These are phyloP conservation scores for Lachancea thermotolerans DNA, from an alignment of 805 yeast species.

Conservation along the genomic window DNA sequence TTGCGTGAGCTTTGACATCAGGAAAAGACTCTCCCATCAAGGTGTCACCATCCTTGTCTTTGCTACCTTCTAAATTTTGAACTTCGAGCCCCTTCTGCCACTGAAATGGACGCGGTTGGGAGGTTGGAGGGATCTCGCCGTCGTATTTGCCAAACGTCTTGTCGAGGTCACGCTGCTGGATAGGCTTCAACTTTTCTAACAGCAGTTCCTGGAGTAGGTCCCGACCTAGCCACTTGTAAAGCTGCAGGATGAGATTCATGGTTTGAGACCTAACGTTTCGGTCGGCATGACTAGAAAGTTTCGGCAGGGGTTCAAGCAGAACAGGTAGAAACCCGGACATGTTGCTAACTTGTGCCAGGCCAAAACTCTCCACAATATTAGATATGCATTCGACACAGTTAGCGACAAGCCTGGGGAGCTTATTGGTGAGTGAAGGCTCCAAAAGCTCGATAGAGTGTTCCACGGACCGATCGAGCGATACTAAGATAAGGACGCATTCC, in stretches of 20 bases:
- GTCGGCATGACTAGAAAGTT: slow-evolving; percentile 79
- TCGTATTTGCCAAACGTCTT: slow-evolving; percentile 54
- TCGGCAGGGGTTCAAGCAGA: slow-evolving; percentile 58
- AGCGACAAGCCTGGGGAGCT: slow-evolving; percentile 72
- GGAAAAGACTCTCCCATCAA: slow-evolving; percentile 16
- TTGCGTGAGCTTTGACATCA: slow-evolving; percentile 7
- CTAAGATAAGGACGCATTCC: slow-evolving; percentile 54
- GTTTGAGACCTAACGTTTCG: slow-evolving; percentile 79
- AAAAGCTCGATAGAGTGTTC: slow-evolving; percentile 56
- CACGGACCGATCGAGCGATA: slow-evolving; percentile 62
- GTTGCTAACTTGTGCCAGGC: slow-evolving; percentile 15
- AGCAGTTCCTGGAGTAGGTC: slow-evolving; percentile 48
- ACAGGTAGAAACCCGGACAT: slow-evolving; percentile 51
- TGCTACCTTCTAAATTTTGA: slow-evolving; percentile 4
- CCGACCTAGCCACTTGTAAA: slow-evolving; percentile 68
- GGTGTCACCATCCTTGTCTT: slow-evolving; percentile 37
- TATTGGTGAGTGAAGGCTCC: slow-evolving; percentile 52
- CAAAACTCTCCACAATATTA: slow-evolving; percentile 41
- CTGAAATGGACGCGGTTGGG: slow-evolving; percentile 50
- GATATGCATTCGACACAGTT: slow-evolving; percentile 53
- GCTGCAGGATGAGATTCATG: slow-evolving; percentile 54
- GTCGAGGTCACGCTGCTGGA: slow-evolving; percentile 79
- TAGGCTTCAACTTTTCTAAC: slow-evolving; percentile 74
- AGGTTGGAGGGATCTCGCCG: slow-evolving; percentile 10
- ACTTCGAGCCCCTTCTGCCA: slow-evolving; percentile 40